phyloP scores from a whole-genome alignment of 106 monocot genomes.

The Allium sativum region DNA sequence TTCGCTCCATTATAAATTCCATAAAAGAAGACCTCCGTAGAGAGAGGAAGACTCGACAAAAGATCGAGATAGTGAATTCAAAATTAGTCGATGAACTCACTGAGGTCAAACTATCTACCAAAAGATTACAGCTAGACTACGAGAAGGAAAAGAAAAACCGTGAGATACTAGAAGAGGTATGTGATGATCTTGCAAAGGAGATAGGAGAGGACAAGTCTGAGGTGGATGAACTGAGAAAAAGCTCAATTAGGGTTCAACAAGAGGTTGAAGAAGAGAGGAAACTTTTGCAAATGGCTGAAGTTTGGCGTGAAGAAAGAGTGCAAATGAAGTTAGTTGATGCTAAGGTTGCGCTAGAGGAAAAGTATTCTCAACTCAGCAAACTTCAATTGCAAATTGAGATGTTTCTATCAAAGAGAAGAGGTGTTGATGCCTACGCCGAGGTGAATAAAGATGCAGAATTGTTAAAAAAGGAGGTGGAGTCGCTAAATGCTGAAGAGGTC shows the following conservation, averaged over 20 bases:
- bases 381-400: constrained; percentile 53
- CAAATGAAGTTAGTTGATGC: constrained; percentile 99
- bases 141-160: constrained; percentile 79
- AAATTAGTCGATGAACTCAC: constrained; percentile 72
- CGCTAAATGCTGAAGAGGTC: constrained; percentile 37
- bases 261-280: constrained; percentile 94
- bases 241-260: constrained; percentile 48
- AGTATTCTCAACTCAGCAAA: constrained; percentile 45
- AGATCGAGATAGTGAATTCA: constrained; percentile 59
- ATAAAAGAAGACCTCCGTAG: constrained; percentile 70
- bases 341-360: constrained; percentile 77
- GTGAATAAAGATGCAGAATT: constrained; percentile 42
- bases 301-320: constrained; percentile 95
- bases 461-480: constrained; percentile 34
- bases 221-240: constrained; percentile 57
- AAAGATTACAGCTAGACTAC: constrained; percentile 54
- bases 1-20: constrained; percentile 48
- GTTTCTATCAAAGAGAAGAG: constrained; percentile 21
- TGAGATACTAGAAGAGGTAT: constrained; percentile 85
- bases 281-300: constrained; percentile 98
- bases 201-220: constrained; percentile 87
- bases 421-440: constrained; percentile 5
- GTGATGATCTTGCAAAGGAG: constrained; percentile 92
- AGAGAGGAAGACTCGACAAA: constrained; percentile 69
- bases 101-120: constrained; percentile 57